Evolutionary conservation across 345 rosid genomes (phyloP), one percentile per base, ranked within the genome.

Genomic region (Citrus sp.): DNA sequence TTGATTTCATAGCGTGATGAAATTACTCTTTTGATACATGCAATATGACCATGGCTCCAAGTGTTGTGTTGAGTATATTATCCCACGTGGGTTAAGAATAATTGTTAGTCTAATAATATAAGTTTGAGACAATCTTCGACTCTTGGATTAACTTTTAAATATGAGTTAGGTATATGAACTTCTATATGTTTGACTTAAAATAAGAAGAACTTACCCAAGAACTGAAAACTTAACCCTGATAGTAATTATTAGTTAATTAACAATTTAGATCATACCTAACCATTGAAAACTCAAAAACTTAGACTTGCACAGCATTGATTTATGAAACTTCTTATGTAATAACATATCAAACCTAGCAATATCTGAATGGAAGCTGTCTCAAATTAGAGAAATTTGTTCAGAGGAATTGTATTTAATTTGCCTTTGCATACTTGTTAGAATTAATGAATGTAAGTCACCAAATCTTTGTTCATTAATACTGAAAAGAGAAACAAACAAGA

Each of bases 341-440:
- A 54, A 61, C 13, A 54, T 21, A 61, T 25, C 32, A 24, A 69
- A 77, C 66, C 86, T 37, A 61, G 81, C 79, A 51, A 60, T 40
- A 54, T 54, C 40, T 76, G 70, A 83, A 81, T 70, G 72, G 67
- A 80, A 68, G 46, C 56, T 56, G 72, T 70, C 76, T 66, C 74
- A 37, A 61, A 63, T 81, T 79, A 25, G 67, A 25, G 77, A 35
- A n/a, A 59, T 71, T 56, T 64, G 67, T 70, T 78, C 51, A 19
- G 34, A 55, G 34, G 70, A 68, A 32, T 32, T 30, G n/a, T 66
- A 64, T 51, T 51, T n/a, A n/a, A n/a, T n/a, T 75, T 66, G 46
- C n/a, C 28, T 22, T 9, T 5, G 16, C 62, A 63, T 34, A 34
- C 5, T 34, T 61, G 22, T 10, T 32, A 19, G 42, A 54, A 32